Evolutionary conservation across 805 yeast genomes (phyloP).

Genomic region (Ogataea salicorniae): DNA sequence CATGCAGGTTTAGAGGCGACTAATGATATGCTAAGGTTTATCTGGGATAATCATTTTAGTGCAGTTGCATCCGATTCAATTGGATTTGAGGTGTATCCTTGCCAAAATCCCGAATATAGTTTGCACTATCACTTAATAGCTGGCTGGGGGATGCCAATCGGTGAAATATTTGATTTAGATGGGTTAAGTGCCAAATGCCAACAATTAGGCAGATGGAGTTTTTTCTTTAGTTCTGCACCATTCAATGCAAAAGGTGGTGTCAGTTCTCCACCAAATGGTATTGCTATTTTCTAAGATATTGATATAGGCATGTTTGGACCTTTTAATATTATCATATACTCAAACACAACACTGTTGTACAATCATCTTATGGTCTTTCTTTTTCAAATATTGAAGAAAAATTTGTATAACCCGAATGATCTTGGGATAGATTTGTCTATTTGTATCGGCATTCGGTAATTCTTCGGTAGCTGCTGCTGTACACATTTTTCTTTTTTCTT

Average conservation of each 20-base stretch:
- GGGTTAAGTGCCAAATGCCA: constrained; percentile 24
- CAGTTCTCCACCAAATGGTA: constrained; percentile 39
- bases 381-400: too few species aligned
- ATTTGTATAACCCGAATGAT: too few species aligned
- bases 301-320: too few species aligned
- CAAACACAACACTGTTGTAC: too few species aligned
- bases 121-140: constrained; percentile 17
- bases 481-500: too few species aligned
- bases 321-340: too few species aligned
- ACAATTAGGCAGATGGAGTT: constrained; percentile 22
- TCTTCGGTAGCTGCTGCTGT: too few species aligned
- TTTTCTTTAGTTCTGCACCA: constrained; percentile 30
- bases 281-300: constrained; percentile 26
- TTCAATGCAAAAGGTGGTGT: constrained; percentile 32
- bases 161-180: constrained; percentile 31
- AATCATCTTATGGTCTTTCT: too few species aligned
- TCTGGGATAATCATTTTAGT: constrained; percentile 12
- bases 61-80: constrained; percentile 15
- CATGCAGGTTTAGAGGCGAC: constrained; percentile 13
- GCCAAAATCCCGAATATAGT: neutral
- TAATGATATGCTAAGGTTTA: constrained; percentile 6
- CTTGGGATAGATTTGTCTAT: too few species aligned
- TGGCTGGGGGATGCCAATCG: constrained; percentile 33
- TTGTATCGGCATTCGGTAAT: too few species aligned
- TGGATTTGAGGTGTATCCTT: constrained; percentile 13